These are phyloP conservation scores for Entomortierella lignicola DNA, from an alignment of 192 early-diverging fungal genomes.

Conservation along the genomic window DNA sequence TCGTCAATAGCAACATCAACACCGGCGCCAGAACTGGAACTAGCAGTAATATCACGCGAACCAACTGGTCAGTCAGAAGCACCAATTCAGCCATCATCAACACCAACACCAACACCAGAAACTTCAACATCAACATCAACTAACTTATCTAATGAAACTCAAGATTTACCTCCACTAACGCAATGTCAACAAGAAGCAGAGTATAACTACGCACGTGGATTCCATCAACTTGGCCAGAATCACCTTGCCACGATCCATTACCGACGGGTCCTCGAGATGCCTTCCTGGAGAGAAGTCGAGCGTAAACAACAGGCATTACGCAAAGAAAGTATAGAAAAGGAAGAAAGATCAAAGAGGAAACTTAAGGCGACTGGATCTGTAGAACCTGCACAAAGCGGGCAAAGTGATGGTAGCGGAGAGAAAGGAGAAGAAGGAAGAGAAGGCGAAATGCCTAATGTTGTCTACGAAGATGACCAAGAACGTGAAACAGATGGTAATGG, in stretches of 20 bases:
- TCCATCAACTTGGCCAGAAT: constrained; percentile 86
- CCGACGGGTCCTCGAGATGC: constrained; percentile 74
- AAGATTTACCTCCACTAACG: not conserved
- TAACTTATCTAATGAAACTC: not conserved
- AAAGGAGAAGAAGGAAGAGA: constrained; percentile 2
- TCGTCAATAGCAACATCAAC: not conserved
- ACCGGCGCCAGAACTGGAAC: not conserved
- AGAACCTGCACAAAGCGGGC: constrained; percentile 7
- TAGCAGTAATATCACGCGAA: too few species aligned
- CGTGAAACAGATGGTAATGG: not conserved
- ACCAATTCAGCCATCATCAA: not conserved
- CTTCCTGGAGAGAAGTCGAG: constrained; percentile 50
- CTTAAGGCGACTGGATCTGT: too few species aligned
- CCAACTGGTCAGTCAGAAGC: too few species aligned
- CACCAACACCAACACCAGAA: not conserved
- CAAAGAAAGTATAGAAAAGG: not conserved
- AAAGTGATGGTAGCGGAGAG: not conserved
- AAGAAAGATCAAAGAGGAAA: not conserved
- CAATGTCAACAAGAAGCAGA: constrained; percentile 68
- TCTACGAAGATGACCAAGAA: constrained; percentile 8
- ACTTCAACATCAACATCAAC: too few species aligned
- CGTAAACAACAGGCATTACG: constrained; percentile 18
- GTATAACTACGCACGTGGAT: constrained; percentile 91
- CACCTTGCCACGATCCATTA: constrained; percentile 93
- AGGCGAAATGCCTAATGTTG: constrained; percentile 4